These are phyloP conservation scores for Ceriops decandra DNA, from an alignment of 345 rosid genomes.

Conservation along the genomic window DNA sequence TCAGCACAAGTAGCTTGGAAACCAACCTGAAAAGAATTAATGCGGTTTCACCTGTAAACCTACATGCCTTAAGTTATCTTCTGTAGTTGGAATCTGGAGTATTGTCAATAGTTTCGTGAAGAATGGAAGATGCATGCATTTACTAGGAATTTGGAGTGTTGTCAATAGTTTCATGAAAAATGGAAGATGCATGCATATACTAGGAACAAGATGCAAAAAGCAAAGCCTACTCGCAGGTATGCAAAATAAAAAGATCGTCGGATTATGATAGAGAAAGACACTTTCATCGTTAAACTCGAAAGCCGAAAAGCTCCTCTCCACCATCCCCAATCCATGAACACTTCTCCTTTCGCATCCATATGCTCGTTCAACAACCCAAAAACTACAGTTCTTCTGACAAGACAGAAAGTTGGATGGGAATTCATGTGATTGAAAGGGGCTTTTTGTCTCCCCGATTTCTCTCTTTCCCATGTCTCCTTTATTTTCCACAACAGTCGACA, in stretches of 20 bases:
- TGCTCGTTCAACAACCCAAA: slow-evolving; percentile 21
- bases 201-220: neutral
- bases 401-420: slow-evolving; percentile 37
- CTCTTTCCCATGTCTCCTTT: slow-evolving; percentile 17
- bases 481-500: slow-evolving; percentile 13
- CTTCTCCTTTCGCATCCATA: slow-evolving; percentile 21
- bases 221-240: slow-evolving; percentile 4
- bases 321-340: slow-evolving; percentile 13
- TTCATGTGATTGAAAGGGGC: slow-evolving; percentile 26
- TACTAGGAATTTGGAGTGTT: neutral
- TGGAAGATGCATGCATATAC: neutral
- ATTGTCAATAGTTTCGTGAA: slow-evolving; percentile 5
- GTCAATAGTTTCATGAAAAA: slow-evolving; percentile 4
- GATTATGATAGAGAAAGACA: slow-evolving; percentile 53
- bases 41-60: neutral
- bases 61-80: neutral
- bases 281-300: slow-evolving; percentile 54
- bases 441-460: slow-evolving; percentile 25
- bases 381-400: slow-evolving; percentile 23
- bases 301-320: slow-evolving; percentile 32
- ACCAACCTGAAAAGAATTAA: slow-evolving; percentile 4
- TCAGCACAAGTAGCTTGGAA: slow-evolving; percentile 17
- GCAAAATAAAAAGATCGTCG: slow-evolving; percentile 22
- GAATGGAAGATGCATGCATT: slow-evolving; percentile 1
- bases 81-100: neutral